phyloP scores from a whole-genome alignment of 2,329 filamentous ascomycete species.

The Calonectria pteridis region DNA sequence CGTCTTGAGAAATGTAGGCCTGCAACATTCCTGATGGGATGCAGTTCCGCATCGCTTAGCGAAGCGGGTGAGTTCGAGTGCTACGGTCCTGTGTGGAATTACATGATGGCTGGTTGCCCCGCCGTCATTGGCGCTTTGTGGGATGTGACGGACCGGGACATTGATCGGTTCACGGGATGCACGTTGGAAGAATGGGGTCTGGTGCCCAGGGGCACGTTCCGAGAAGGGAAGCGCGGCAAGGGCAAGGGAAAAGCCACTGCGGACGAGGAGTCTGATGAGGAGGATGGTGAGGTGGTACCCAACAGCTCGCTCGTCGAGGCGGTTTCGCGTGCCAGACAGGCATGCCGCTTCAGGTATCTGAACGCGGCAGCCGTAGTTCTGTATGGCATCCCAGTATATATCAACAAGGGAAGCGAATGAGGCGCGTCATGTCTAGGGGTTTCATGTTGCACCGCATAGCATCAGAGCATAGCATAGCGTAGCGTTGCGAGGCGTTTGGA shows the following conservation, averaged over 20 bases:
- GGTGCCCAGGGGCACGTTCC: constrained; percentile 62
- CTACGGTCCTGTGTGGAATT: constrained; percentile 91
- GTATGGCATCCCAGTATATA: constrained; percentile 94
- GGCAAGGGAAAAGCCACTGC: constrained; percentile 41
- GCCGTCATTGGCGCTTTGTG: constrained; percentile 93
- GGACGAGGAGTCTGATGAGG: constrained; percentile 44
- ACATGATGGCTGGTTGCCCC: constrained; percentile 88
- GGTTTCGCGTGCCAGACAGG: constrained; percentile 78
- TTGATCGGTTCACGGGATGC: constrained; percentile 88
- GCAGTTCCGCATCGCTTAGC: constrained; percentile 82
- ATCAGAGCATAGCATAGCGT: constrained; percentile 17
- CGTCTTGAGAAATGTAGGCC: constrained; percentile 80
- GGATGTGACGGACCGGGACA: constrained; percentile 98
- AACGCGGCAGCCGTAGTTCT: constrained; percentile 95
- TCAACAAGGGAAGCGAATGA: constrained; percentile 55
- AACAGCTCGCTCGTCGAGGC: constrained; percentile 80
- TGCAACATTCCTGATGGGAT: constrained; percentile 92
- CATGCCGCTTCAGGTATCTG: constrained; percentile 90
- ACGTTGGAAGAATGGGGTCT: constrained; percentile 91
- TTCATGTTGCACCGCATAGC: constrained; percentile 15
- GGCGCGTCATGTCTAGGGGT: background rate
- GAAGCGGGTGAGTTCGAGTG: constrained; percentile 91
- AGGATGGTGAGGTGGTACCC: constrained; percentile 47
- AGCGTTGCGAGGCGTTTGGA: constrained; percentile 40
- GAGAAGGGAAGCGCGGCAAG: constrained; percentile 49